Percentiles rank a stretch among this genome's conserved stretches.
Conservation (phyloP, 352 stramenopile species). For the Pythium grandisporangium region DNA sequence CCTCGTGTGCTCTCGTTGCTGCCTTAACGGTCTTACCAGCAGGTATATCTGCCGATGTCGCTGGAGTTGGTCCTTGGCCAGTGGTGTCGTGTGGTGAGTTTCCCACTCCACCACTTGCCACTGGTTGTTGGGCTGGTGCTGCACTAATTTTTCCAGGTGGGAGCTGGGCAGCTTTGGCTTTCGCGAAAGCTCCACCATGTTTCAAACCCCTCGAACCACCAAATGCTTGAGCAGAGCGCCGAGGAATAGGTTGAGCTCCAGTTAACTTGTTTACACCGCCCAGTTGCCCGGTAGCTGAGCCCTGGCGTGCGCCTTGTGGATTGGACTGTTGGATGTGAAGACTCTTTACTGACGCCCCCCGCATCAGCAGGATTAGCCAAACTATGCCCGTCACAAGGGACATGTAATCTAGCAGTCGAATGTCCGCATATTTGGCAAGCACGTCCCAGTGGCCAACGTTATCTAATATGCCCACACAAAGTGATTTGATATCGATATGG, state of each 20-base stretch:
- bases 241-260: conserved; percentile 41
- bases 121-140: not conserved
- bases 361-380: conserved; percentile 69
- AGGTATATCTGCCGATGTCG: conserved; percentile 8
- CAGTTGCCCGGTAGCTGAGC: too few relatives aligned
- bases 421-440: conserved; percentile 43
- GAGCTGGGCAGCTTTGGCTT: conserved; percentile 34
- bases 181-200: conserved; percentile 11
- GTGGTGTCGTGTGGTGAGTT: not conserved
- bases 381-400: conserved; percentile 64
- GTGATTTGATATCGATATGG: conserved; percentile 70
- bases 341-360: conserved; percentile 72
- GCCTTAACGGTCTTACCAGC: conserved; percentile 48
- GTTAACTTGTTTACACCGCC: too few relatives aligned
- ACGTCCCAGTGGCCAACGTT: conserved; percentile 71
- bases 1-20: conserved; percentile 68
- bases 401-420: conserved; percentile 71
- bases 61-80: not conserved
- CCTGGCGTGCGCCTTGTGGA: conserved; percentile 15
- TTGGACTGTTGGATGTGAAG: conserved; percentile 80
- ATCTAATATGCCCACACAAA: conserved; percentile 68
- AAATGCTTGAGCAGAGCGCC: conserved; percentile 24
- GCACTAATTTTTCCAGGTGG: conserved; percentile 1
- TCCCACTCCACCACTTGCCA: too few relatives aligned
- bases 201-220: conserved; percentile 13